phyloP scores from a whole-genome alignment of 1,284 basidiomycete genomes.

The Blastosporella zonata region DNA sequence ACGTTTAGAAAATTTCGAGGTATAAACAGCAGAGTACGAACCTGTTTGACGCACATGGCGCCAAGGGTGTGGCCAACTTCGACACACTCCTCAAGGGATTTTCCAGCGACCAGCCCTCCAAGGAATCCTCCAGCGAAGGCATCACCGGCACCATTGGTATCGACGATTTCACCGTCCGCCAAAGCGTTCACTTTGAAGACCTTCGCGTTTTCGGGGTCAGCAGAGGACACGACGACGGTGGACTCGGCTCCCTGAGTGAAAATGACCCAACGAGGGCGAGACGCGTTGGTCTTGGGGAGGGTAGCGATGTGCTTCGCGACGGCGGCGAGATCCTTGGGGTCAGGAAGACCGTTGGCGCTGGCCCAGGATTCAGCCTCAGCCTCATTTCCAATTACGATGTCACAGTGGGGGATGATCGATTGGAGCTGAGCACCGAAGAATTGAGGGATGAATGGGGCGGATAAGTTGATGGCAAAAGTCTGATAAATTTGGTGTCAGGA shows the following conservation, averaged over 20 bases:
- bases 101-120: slow-evolving; percentile 82
- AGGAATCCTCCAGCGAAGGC: slow-evolving; percentile 98
- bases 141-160: slow-evolving; percentile 99
- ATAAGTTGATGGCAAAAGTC: slow-evolving; percentile 92
- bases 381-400: slow-evolving; percentile 94
- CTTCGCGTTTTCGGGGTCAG: slow-evolving; percentile 51
- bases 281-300: slow-evolving; percentile 67
- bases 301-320: slow-evolving; percentile 75
- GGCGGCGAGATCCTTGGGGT: slow-evolving; percentile 60
- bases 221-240: slow-evolving; percentile 76
- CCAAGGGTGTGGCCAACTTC: slow-evolving; percentile 90
- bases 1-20: neutral
- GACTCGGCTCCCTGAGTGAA: slow-evolving; percentile 89
- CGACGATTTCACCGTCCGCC: slow-evolving; percentile 74
- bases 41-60: slow-evolving; percentile 85
- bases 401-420: slow-evolving; percentile 77
- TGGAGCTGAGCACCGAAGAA: slow-evolving; percentile 88
- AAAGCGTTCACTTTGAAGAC: slow-evolving; percentile 66
- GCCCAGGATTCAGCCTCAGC: slow-evolving; percentile 91
- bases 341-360: slow-evolving; percentile 53
- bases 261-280: slow-evolving; percentile 80
- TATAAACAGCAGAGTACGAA: slow-evolving; percentile 33
- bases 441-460: slow-evolving; percentile 95
- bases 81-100: slow-evolving; percentile 76
- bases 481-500: slow-evolving; percentile 27